Base-by-base conservation (phyloP, 371 early-diverging fungal genomes). In the Mortierella sp. region DNA sequence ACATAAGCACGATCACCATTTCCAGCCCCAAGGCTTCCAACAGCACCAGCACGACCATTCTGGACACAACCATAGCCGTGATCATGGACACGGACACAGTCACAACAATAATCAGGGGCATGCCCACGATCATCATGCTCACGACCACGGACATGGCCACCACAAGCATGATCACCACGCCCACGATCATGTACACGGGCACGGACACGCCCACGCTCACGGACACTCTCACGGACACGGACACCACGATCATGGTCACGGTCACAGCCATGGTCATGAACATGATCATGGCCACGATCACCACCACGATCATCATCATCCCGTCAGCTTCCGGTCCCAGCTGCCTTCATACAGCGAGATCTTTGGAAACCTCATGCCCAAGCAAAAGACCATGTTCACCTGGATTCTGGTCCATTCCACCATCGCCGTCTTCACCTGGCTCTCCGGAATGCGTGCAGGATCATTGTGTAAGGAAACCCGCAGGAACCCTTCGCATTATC, bases 321-420 rank as follows among this genome's bases (percentile, higher is more conserved):
- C 88, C 27, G 75, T 87, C 73, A 87, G 89, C 75, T 80, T 83
- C 38, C 81, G 88, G 12, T 82, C 81, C 8, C 88, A 89, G 35
- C 49, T 87, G 29, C 83, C 90, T 71, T 82, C 82, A 68, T 78
- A 90, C 77, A 76, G 82, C 11, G 79, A 87, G n/a, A 89, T 92
- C 3, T 92, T 93, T 77, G 84, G 90, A 1, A 79, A 78, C 1
- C 81, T 94, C 18, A 76, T 87, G 74, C 91, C 93, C 14, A 85
- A 79, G 58, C 93, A 94, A 83, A 93, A 93, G 78, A 92, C 94
- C 1, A 82, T 92, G 70, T 93, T 94, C 75, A 91, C 92, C 0
- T 93, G 93, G 91, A 90, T 91, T 44, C 14, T 90, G 10, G 71
- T 90, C 16, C 93, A 94, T 60, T 58, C 82, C 10, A 32, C 80